Evolutionary conservation across 169 alveolate genomes (phyloP).

Genomic region (Plasmodium blacklocki): DNA sequence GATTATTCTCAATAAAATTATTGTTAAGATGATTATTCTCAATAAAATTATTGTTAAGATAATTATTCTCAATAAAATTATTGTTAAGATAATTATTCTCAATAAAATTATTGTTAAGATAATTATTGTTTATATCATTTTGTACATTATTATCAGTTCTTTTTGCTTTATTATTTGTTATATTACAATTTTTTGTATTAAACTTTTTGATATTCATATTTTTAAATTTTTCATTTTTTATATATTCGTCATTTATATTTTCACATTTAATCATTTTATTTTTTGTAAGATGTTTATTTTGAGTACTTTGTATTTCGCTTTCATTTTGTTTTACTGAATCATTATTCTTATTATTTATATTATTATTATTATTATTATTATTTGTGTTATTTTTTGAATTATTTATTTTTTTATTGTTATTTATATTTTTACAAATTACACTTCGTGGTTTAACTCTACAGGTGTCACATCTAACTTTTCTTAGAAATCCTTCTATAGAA

Average conservation of each 20-base stretch:
- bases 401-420: slow-evolving; percentile 1
- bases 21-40: neutral
- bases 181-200: neutral
- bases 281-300: too few species aligned
- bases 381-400: slow-evolving; percentile 6
- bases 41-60: neutral
- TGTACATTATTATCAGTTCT: neutral
- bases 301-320: too few species aligned
- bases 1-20: neutral
- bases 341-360: neutral
- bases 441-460: slow-evolving; percentile 56
- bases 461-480: slow-evolving; percentile 63
- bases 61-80: neutral
- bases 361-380: neutral
- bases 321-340: neutral
- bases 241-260: too few species aligned
- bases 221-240: neutral
- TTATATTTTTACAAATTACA: slow-evolving; percentile 15
- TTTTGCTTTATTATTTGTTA: neutral
- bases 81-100: neutral
- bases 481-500: slow-evolving; percentile 53
- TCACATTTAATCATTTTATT: too few species aligned
- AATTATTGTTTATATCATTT: neutral
- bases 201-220: slow-evolving; percentile 3
- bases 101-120: neutral